Base-by-base conservation (phyloP, 2,329 filamentous ascomycete species). In the Apiospora kogelbergensis region DNA sequence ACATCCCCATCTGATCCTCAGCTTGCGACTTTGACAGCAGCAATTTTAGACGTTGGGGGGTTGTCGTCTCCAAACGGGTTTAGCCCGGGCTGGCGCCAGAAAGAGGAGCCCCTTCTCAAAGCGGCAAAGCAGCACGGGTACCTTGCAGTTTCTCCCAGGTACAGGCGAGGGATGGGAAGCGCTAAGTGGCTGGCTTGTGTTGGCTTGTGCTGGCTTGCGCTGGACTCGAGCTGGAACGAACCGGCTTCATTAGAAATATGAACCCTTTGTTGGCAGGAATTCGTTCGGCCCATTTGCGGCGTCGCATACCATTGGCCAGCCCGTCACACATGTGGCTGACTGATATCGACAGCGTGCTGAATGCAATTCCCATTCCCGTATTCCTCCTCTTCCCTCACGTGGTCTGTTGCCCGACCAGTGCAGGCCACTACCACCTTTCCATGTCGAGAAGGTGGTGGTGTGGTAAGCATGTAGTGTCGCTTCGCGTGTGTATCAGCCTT, bases 251-350 rank as follows among this genome's bases (percentile, higher is more conserved):
- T 60, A 11, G 53, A 37, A 60, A 13, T 60, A n/a, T 60, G 53
- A 60, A 60, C 53, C 53, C 53, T 60, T 60, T 60, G n/a, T 60
- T 37, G 53, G 37, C 53, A 60, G 53, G 53, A 60, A 60, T 60
- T 60, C 30, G 53, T 60, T 60, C 53, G 53, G 53, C 53, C 53
- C 30, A 60, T 60, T 60, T 37, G 17, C 53, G 53, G 30, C 30
- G 30, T 60, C 53, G 53, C 26, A 37, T 60, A 60, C 53, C 53
- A 60, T 60, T 60, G 53, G 53, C 17, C 26, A 7, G 53, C 0
- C 53, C 53, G 20, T 37, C 53, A 30, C 53, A n/a, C 53, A 11
- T 60, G 53, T 37, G 53, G 53, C 53, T 33, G 53, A 60, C 20
- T 60, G 30, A n/a, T 20, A 22, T 37, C 30, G 17, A 37, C 15